phyloP scores from a whole-genome alignment of 2,329 filamentous ascomycete species.

The Talaromyces marneffei region DNA sequence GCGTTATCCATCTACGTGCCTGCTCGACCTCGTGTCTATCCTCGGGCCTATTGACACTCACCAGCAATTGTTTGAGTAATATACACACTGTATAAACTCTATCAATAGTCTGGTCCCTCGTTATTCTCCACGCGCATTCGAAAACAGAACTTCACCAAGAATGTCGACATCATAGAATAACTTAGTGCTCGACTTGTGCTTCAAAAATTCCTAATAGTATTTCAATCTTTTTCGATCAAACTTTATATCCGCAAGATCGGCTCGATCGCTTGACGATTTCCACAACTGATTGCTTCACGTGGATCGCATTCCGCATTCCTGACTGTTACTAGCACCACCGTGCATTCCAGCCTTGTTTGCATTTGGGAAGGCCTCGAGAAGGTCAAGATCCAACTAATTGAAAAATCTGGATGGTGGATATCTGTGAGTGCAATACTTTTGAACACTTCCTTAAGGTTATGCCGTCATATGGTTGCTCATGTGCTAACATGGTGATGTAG shows the following conservation, averaged over 20 bases:
- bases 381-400: background rate
- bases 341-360: constrained; percentile 12
- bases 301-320: constrained; percentile 10
- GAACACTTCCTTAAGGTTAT: background rate
- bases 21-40: background rate
- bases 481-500: constrained; percentile 11
- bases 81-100: background rate
- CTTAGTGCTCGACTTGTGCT: background rate
- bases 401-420: background rate
- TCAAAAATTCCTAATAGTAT: background rate
- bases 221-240: background rate
- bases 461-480: constrained; percentile 7
- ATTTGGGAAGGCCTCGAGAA: constrained; percentile 11
- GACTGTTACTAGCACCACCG: constrained; percentile 8
- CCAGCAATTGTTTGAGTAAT: background rate
- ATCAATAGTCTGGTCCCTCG: background rate
- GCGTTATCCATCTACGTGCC: background rate
- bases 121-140: background rate
- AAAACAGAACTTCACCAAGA: constrained; percentile 9
- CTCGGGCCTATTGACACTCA: background rate
- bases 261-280: background rate
- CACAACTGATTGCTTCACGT: background rate
- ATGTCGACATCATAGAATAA: constrained; percentile 5
- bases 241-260: background rate
- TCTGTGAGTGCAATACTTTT: background rate